Evolutionary conservation across 805 yeast species (phyloP).

Genomic region (Hanseniaspora lindneri): DNA sequence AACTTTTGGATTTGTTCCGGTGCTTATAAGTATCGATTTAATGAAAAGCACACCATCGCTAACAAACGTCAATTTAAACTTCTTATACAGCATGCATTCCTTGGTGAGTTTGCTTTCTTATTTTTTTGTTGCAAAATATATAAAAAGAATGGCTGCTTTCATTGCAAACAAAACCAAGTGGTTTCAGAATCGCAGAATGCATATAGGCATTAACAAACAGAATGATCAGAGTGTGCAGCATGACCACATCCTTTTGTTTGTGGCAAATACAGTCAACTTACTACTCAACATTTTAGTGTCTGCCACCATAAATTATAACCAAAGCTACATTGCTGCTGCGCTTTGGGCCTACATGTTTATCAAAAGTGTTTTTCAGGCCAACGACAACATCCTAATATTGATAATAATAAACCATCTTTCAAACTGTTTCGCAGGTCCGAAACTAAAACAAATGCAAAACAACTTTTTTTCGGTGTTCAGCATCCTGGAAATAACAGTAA

Average conservation of each 20-base stretch:
- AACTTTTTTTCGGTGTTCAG: constrained; percentile 9
- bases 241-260: neutral
- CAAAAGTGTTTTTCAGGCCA: constrained; percentile 1
- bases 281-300: neutral
- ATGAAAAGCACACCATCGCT: neutral
- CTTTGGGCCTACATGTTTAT: neutral
- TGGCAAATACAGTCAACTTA: neutral
- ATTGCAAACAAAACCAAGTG: too few species aligned
- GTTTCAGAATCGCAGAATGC: too few species aligned
- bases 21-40: neutral
- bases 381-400: neutral
- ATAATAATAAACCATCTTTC: neutral
- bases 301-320: neutral
- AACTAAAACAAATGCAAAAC: neutral
- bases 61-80: neutral
- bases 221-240: neutral
- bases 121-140: neutral
- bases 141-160: too few species aligned
- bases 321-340: neutral
- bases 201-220: too few species aligned
- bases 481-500: neutral
- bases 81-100: neutral
- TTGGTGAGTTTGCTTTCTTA: neutral
- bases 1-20: constrained; percentile 1
- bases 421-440: neutral